A percentile compares a stretch with the other conserved stretches of the same genome.
phyloP scores from a whole-genome alignment of 345 rosid species.

The Luvunga scandens region DNA sequence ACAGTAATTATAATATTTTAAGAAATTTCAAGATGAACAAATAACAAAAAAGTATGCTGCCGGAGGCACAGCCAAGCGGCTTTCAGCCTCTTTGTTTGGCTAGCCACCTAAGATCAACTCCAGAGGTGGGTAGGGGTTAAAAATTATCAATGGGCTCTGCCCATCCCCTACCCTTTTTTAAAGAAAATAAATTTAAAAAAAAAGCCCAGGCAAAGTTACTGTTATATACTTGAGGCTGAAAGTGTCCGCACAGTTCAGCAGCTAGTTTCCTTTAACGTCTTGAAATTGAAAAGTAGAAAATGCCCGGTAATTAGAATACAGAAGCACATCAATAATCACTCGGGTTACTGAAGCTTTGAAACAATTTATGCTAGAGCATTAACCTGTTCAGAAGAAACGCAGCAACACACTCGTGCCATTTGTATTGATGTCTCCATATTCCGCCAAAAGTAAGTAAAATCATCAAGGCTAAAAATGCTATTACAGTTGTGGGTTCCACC shows the following conservation, averaged over 20 bases:
- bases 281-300: slow-evolving; percentile 66
- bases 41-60: background rate
- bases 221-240: slow-evolving; percentile 63
- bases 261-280: slow-evolving; percentile 82
- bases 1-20: background rate
- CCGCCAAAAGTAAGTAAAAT: slow-evolving; percentile 29
- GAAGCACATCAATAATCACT: slow-evolving; percentile 16
- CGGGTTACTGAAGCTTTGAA: slow-evolving; percentile 20
- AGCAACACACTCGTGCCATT: slow-evolving; percentile 50
- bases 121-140: background rate
- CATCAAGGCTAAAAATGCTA: background rate
- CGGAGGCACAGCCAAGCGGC: background rate
- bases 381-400: slow-evolving; percentile 77
- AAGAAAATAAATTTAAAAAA: too few species aligned
- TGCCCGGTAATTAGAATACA: slow-evolving; percentile 51
- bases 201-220: background rate
- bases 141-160: background rate
- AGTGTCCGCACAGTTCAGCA: slow-evolving; percentile 93
- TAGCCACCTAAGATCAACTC: background rate
- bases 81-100: background rate
- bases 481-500: background rate
- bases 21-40: slow-evolving; percentile 7
- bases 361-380: slow-evolving; percentile 9
- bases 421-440: slow-evolving; percentile 33
- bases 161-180: background rate